Evolutionary conservation across 345 rosid genomes (phyloP).

Genomic region (Eucalyptus guilfoylei): DNA sequence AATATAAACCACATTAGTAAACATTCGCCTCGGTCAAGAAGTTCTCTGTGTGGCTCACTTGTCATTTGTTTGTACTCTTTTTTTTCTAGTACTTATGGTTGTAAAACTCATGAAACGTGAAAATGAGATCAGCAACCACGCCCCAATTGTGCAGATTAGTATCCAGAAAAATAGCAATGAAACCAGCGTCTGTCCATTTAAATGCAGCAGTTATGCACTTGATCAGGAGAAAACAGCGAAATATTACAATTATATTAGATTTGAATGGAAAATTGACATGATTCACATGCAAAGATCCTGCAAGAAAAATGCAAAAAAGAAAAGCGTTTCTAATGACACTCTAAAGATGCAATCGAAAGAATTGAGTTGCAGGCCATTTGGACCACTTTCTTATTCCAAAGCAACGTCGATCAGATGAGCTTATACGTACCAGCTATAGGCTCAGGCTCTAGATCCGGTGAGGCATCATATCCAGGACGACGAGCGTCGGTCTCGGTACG

Average conservation of each 20-base stretch:
- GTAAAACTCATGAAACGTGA: not conserved
- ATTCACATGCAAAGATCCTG: not conserved
- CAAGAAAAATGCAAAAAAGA: not conserved
- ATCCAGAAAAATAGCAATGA: not conserved
- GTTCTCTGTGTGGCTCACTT: not conserved
- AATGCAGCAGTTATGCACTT: not conserved
- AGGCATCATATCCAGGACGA: not conserved
- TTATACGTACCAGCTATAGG: not conserved
- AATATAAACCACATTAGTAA: not conserved
- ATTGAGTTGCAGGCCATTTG: not conserved
- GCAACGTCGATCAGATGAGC: not conserved
- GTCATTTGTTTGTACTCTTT: not conserved
- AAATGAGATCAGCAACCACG: not conserved
- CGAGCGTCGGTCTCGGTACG: not conserved
- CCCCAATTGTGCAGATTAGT: not conserved
- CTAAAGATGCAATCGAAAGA: not conserved
- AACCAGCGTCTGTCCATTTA: not conserved
- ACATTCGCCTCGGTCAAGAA: not conserved
- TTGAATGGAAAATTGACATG: not conserved
- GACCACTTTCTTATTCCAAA: not conserved
- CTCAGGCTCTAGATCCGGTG: not conserved
- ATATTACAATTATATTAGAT: not conserved
- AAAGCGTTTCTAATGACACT: not conserved
- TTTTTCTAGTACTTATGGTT: not conserved
- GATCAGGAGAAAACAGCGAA: not conserved